Base-by-base conservation (phyloP, 1,284 basidiomycete genomes). In the Cryptococcus amylolentus region DNA sequence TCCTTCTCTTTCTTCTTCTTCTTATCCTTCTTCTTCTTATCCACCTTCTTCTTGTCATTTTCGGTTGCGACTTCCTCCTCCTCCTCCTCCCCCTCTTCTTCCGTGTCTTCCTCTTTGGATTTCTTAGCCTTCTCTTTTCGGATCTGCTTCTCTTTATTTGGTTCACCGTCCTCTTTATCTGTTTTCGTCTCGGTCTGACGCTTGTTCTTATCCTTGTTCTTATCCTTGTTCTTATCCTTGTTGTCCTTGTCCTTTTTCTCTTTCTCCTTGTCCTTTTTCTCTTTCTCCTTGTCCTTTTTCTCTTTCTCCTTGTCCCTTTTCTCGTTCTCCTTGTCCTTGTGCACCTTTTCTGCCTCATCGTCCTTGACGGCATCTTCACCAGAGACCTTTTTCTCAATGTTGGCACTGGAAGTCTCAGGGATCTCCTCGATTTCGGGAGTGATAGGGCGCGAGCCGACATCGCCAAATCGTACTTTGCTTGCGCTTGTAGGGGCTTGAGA, bases 31-130 rank as follows among this genome's bases (percentile, higher is more conserved):
- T 51, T 23, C 38, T 41, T 27, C 18, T 23, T 53, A 16, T 51
- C 35, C 31, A 53, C 55, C 51, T 57, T 60, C 60, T 62, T 62
- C 56, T 61, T 61, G 49, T 54, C 55, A 46, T 57, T 55, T 54
- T 46, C 41, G 42, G 16, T n/a, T 44, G 35, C 16, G 35, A 26
- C 40, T 40, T 49, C n/a, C 27, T 27, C 26, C 26, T 49, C 47
- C 26, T 18, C 20, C 16, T 16, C 14, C n/a, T 51, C 35, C 48
- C 35, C 26, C 54, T 58, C 48, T 54, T 60, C 18, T 48, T 46
- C 41, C 18, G 35, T 53, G 39, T 23, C 41, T 9, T 40, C 48
- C 51, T 39, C 44, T 51, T 43, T 41, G 43, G 35, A 23, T 51
- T 13, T 23, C 48, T 23, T 23, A 23, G 23, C 23, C 23, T 23